These are phyloP conservation scores for Xylaria acuta DNA, from an alignment of 495 filamentous ascomycete species.

Conservation along the genomic window DNA sequence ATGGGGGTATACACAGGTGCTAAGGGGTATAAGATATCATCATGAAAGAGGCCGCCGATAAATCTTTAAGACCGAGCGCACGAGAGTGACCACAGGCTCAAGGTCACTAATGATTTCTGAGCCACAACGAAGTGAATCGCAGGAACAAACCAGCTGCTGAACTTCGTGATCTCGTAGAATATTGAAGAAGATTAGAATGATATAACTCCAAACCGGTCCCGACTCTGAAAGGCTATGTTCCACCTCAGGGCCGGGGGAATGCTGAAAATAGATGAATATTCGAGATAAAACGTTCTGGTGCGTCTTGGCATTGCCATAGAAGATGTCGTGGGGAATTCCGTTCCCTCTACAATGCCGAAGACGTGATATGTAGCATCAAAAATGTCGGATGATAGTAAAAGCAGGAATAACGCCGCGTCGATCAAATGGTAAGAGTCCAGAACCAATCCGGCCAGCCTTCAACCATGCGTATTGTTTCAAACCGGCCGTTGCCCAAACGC, in stretches of 20 bases:
- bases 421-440: slow-evolving; percentile 33
- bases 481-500: slow-evolving; percentile 46
- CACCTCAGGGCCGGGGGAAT: slow-evolving; percentile 35
- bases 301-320: slow-evolving; percentile 23
- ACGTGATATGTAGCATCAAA: slow-evolving; percentile 32
- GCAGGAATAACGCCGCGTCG: slow-evolving; percentile 33
- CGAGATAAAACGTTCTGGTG: slow-evolving; percentile 24
- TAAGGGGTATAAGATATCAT: slow-evolving; percentile 40
- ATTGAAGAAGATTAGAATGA: slow-evolving; percentile 31
- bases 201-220: slow-evolving; percentile 42
- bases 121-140: slow-evolving; percentile 25
- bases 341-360: slow-evolving; percentile 29
- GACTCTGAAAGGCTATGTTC: slow-evolving; percentile 35
- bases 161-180: slow-evolving; percentile 38
- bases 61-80: slow-evolving; percentile 35
- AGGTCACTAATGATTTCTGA: slow-evolving; percentile 25
- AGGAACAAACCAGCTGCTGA: slow-evolving; percentile 30
- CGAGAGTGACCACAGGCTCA: slow-evolving; percentile 41
- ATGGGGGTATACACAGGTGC: slow-evolving; percentile 35
- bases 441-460: slow-evolving; percentile 37
- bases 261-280: slow-evolving; percentile 25
- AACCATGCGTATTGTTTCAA: slow-evolving; percentile 36
- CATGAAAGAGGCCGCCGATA: slow-evolving; percentile 32
- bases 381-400: slow-evolving; percentile 36
- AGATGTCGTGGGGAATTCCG: slow-evolving; percentile 28